Evolutionary conservation across 2,329 filamentous ascomycete genomes (phyloP).

Genomic region (Microascus cirrosus): DNA sequence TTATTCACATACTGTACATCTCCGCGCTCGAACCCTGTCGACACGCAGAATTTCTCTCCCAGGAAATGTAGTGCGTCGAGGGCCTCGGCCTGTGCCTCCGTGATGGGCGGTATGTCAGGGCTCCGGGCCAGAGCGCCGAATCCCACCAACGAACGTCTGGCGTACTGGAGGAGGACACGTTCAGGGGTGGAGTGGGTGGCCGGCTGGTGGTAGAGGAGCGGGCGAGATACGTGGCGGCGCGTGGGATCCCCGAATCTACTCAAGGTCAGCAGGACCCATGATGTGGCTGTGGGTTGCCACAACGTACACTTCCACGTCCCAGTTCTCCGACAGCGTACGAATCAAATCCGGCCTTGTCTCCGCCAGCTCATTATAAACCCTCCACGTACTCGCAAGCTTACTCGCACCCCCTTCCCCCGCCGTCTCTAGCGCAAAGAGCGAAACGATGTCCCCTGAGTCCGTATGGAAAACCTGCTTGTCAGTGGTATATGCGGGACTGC

Average conservation of each 20-base stretch:
- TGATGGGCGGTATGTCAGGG: slow-evolving; percentile 42
- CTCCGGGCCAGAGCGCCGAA: slow-evolving; percentile 27
- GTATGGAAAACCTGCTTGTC: slow-evolving; percentile 47
- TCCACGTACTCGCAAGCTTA: slow-evolving; percentile 40
- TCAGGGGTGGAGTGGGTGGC: slow-evolving; percentile 32
- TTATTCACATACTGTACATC: slow-evolving; percentile 47
- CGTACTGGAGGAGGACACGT: slow-evolving; percentile 46
- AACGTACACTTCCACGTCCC: slow-evolving; percentile 9
- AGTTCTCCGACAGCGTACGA: slow-evolving; percentile 30
- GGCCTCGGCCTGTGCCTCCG: slow-evolving; percentile 40
- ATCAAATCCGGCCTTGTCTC: slow-evolving; percentile 46
- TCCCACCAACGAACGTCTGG: slow-evolving; percentile 7
- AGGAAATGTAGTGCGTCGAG: slow-evolving; percentile 39
- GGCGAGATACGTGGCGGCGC: slow-evolving; percentile 30
- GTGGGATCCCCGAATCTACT: slow-evolving; percentile 19
- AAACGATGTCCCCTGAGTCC: slow-evolving; percentile 41
- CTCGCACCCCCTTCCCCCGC: slow-evolving; percentile 38
- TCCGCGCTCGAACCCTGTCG: slow-evolving; percentile 34
- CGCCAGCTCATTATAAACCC: slow-evolving; percentile 50
- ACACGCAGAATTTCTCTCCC: slow-evolving; percentile 31
- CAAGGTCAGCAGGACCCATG: not conserved
- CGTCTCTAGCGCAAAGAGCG: slow-evolving; percentile 40
- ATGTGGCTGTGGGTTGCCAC: not conserved
- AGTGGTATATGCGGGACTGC: slow-evolving; percentile 8
- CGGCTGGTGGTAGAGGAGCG: slow-evolving; percentile 45